Conservation (phyloP, 805 yeast genomes). For the Pichia rugopelliculosa region DNA sequence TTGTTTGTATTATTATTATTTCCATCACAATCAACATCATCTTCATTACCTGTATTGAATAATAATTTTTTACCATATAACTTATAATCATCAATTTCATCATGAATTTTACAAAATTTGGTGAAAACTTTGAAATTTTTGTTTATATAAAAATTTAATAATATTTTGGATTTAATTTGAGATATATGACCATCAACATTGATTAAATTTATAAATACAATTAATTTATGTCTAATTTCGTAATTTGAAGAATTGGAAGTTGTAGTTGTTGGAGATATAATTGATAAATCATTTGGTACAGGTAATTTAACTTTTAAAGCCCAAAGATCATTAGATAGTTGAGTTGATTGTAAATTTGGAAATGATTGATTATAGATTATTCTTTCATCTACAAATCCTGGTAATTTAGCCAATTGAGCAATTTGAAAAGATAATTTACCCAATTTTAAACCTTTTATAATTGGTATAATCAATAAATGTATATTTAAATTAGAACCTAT, state of each 20-base stretch:
- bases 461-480: conserved; percentile 37
- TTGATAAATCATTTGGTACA: conserved; percentile 34
- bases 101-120: conserved; percentile 17
- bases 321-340: conserved; percentile 40
- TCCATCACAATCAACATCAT: neutral
- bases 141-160: conserved; percentile 37
- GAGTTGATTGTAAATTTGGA: conserved; percentile 26
- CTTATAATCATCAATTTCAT: neutral
- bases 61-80: conserved; percentile 21
- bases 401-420: conserved; percentile 25
- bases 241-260: neutral
- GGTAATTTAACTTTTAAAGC: conserved; percentile 33
- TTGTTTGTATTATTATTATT: neutral
- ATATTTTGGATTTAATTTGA: conserved; percentile 46
- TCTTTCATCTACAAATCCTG: conserved; percentile 20
- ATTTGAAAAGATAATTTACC: conserved; percentile 30
- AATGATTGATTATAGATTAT: conserved; percentile 31
- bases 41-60: conserved; percentile 12
- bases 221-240: conserved; percentile 37
- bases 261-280: conserved; percentile 32
- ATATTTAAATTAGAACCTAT: conserved; percentile 39
- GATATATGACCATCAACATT: conserved; percentile 45
- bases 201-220: conserved; percentile 36
- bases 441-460: conserved; percentile 37
- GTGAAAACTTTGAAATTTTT: conserved; percentile 6